Evolutionary conservation across 306 rosid species (phyloP), one percentile per base, ranked within the genome.

Genomic region (Vigna radiata): DNA sequence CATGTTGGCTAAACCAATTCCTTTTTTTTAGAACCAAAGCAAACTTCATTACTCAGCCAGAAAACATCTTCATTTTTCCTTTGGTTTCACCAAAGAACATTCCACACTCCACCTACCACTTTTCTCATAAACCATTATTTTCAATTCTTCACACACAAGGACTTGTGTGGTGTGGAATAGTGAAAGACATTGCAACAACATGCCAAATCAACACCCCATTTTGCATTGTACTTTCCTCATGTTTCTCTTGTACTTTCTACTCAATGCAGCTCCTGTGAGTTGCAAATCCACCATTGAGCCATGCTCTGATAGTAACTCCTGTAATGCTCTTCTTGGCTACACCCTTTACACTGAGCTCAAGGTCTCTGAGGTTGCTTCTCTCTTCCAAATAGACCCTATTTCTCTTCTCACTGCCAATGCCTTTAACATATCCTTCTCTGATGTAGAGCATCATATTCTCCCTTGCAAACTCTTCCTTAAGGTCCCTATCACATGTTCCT

Each of bases 221-320:
- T 52, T 37, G 21, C 44, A n/a, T 21, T 48, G 68, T 59, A 62
- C 56, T 41, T 25, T 71, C 44, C 29, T 74, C 72, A 71, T 75
- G 50, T 65, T 83, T 19, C 25, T 81, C 27, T 43, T 75, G 27
- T 27, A 68, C 8, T 70, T 79, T 50, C 41, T 84, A 17, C 29
- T 58, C 69, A 89, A 91, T 80, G 90, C 81, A 75, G 74, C 77
- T 55, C 61, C 66, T 7, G 84, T 81, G 55, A 75, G 65, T 74
- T 81, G 90, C 3, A 91, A 91, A 73, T 91, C 94, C 56, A 91
- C 97, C 1, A 91, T 91, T 46, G 97, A 91, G 82, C 94, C 97
- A 9, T 91, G 97, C 69, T 70, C 92, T 2, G 88, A 82, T 88
- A 58, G 82, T 23, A 91, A 89, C 52, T 85, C 86, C 0, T 91